A percentile compares a stretch with the other conserved stretches of the same genome.
Evolutionary conservation across 805 yeast genomes (phyloP).

Genomic region (Zygoascus ofunaensis): DNA sequence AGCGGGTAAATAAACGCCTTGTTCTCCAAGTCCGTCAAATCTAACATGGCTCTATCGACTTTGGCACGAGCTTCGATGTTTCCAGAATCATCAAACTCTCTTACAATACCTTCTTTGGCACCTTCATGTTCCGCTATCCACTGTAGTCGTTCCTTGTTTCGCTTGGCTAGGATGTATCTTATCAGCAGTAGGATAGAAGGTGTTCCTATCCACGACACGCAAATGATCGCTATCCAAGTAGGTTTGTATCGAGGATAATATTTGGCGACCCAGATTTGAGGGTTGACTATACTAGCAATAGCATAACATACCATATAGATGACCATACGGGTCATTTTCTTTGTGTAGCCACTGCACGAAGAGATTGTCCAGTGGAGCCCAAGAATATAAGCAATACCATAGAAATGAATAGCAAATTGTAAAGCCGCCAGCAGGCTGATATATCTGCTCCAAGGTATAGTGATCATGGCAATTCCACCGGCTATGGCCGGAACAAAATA

Average conservation of each 20-base stretch:
- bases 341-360: conserved; percentile 45
- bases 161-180: conserved; percentile 35
- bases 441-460: conserved; percentile 34
- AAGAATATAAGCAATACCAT: conserved; percentile 23
- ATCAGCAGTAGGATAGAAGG: conserved; percentile 38
- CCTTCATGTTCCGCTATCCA: not conserved
- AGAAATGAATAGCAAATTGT: conserved; percentile 32
- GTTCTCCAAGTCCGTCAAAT: conserved; percentile 47
- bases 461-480: conserved; percentile 35
- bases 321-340: conserved; percentile 39
- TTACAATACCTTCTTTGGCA: not conserved
- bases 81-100: conserved; percentile 3
- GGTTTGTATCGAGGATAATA: conserved; percentile 38
- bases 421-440: conserved; percentile 34
- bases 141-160: conserved; percentile 20
- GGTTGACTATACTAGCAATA: conserved; percentile 44
- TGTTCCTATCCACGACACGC: conserved; percentile 32
- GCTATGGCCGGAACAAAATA: conserved; percentile 30
- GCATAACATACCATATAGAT: conserved; percentile 39
- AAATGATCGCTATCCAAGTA: conserved; percentile 41
- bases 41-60: conserved; percentile 38
- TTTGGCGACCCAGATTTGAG: conserved; percentile 37
- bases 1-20: conserved; percentile 44
- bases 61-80: conserved; percentile 16
- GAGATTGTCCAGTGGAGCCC: conserved; percentile 33